phyloP scores from a whole-genome alignment of 208 protist genomes.

The Leishmania mexicana region DNA sequence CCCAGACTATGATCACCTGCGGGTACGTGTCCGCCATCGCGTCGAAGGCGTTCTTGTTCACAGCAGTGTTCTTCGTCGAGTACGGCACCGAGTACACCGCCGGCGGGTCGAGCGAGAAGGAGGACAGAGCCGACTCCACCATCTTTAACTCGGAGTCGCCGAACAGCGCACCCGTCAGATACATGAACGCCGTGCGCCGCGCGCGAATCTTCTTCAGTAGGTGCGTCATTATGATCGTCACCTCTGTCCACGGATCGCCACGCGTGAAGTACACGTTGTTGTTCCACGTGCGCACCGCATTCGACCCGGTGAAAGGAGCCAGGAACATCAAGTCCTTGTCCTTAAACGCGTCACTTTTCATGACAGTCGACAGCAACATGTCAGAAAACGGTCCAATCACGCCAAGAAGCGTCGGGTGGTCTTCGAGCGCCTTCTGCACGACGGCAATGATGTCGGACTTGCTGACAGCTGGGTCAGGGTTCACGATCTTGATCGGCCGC shows the following conservation, averaged over 20 bases:
- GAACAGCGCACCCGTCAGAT: conserved; percentile 41
- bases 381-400: conserved; percentile 11
- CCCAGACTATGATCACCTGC: conserved; percentile 58
- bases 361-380: background rate
- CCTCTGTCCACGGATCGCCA: conserved; percentile 35
- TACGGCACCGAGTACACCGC: conserved; percentile 31
- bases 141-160: conserved; percentile 34
- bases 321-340: conserved; percentile 30
- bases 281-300: conserved; percentile 27
- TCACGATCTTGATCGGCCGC: conserved; percentile 21
- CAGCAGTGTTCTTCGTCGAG: conserved; percentile 14
- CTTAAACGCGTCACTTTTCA: background rate
- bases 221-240: conserved; percentile 39
- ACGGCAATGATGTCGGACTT: conserved; percentile 5
- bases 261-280: conserved; percentile 34
- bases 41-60: background rate
- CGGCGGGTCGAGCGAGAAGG: conserved; percentile 4
- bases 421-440: conserved; percentile 3
- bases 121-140: conserved; percentile 13
- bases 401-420: conserved; percentile 15
- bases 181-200: conserved; percentile 59
- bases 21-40: conserved; percentile 43
- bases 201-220: conserved; percentile 25
- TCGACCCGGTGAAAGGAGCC: conserved; percentile 22
- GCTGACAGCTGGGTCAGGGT: background rate